These are phyloP conservation scores for Saccharomyces paradoxus DNA, from an alignment of 805 yeast genomes.

Conservation along the genomic window DNA sequence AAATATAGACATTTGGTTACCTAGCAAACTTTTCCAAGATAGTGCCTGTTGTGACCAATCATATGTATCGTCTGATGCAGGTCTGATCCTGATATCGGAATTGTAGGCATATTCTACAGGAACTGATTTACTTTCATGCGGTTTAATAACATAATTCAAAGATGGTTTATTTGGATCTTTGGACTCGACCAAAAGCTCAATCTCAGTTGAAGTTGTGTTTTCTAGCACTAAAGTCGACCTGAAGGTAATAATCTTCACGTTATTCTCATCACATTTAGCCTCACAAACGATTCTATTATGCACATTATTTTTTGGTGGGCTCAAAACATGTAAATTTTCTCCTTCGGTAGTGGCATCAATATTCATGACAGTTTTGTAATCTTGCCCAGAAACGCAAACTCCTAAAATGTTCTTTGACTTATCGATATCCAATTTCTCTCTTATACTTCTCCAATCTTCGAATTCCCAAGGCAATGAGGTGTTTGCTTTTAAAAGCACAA, in stretches of 20 bases:
- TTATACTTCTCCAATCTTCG: constrained; percentile 83
- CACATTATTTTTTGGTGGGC: constrained; percentile 52
- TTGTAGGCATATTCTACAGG: constrained; percentile 66
- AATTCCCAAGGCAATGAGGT: constrained; percentile 74
- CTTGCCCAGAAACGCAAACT: constrained; percentile 48
- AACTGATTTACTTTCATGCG: constrained; percentile 54
- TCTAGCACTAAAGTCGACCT: constrained; percentile 66
- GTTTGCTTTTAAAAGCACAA: constrained; percentile 36
- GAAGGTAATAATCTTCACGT: constrained; percentile 68
- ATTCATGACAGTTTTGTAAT: constrained; percentile 44
- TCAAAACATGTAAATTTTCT: constrained; percentile 60
- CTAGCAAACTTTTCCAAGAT: constrained; percentile 55
- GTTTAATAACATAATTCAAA: constrained; percentile 36
- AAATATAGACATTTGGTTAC: constrained; percentile 44
- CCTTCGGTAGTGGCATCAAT: constrained; percentile 77
- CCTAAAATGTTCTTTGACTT: constrained; percentile 55
- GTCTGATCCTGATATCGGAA: constrained; percentile 52
- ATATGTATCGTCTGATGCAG: constrained; percentile 47
- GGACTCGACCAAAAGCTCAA: constrained; percentile 36
- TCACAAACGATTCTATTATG: constrained; percentile 74
- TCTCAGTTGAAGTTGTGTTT: constrained; percentile 57
- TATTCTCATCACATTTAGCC: constrained; percentile 59
- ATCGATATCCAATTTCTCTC: constrained; percentile 70
- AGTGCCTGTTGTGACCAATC: constrained; percentile 61
- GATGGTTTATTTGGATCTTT: constrained; percentile 29